A percentile compares a stretch with the other conserved stretches of the same genome.
Conservation (phyloP, 2,329 filamentous ascomycete genomes). For the Xylariaceae sp. region DNA sequence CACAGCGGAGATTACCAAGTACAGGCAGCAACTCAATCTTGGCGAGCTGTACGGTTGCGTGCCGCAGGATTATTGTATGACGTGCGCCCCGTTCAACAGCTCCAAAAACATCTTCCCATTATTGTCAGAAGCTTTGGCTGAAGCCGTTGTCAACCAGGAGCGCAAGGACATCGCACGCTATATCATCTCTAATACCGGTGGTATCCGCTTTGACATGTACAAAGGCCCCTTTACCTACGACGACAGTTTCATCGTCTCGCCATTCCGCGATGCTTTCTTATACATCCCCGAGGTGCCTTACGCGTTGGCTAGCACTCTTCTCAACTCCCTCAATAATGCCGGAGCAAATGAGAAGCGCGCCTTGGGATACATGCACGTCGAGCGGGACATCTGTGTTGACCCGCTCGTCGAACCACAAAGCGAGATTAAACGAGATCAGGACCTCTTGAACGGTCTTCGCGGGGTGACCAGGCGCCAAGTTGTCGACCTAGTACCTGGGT, state of each 20-base stretch:
- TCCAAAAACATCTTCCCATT: constrained; percentile 61
- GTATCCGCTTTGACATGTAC: constrained; percentile 65
- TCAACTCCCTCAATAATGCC: constrained; percentile 51
- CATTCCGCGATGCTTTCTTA: constrained; percentile 59
- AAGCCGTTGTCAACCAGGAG: constrained; percentile 57
- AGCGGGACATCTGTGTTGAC: constrained; percentile 55
- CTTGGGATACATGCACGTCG: constrained; percentile 45
- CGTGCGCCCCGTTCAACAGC: constrained; percentile 58
- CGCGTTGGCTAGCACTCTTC: constrained; percentile 46
- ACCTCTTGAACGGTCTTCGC: constrained; percentile 29
- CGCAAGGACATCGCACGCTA: constrained; percentile 58
- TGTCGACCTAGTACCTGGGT: constrained; percentile 52
- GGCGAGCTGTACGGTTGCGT: constrained; percentile 64
- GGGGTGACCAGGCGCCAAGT: constrained; percentile 57
- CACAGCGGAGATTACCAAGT: constrained; percentile 55
- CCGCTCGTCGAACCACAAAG: constrained; percentile 43
- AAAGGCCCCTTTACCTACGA: constrained; percentile 66
- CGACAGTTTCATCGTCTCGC: constrained; percentile 60
- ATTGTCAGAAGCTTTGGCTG: constrained; percentile 56
- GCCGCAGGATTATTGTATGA: constrained; percentile 63
- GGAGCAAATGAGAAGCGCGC: constrained; percentile 44
- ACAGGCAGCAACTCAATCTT: constrained; percentile 60
- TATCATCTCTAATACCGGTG: constrained; percentile 66
- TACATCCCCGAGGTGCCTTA: constrained; percentile 61
- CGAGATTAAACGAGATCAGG: constrained; percentile 25